Conservation (phyloP, 352 stramenopile species). For the Phytopythium oedochilum region DNA sequence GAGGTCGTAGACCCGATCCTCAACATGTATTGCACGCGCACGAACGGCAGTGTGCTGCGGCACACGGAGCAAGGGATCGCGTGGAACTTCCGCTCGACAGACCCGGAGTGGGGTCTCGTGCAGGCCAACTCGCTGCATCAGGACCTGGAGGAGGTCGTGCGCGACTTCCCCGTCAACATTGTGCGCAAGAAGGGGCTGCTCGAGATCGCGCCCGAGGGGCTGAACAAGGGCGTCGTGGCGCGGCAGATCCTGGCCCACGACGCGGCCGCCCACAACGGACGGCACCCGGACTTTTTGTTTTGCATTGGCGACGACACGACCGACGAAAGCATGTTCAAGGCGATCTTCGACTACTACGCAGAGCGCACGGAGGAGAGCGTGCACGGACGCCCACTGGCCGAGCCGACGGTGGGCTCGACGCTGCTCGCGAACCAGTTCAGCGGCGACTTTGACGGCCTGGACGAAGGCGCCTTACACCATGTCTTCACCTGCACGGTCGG, state of each 20-base stretch:
- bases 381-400: conserved; percentile 26
- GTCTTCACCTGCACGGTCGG: conserved; percentile 91
- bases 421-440: conserved; percentile 8
- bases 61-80: conserved; percentile 93
- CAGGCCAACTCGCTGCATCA: conserved; percentile 92
- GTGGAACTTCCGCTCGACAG: conserved; percentile 97
- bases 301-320: conserved; percentile 96
- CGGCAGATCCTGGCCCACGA: conserved; percentile 93
- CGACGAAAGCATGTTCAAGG: conserved; percentile 98
- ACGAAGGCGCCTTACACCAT: conserved; percentile 67
- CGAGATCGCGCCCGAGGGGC: conserved; percentile 93
- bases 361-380: conserved; percentile 81
- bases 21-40: conserved; percentile 94
- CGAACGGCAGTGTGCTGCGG: conserved; percentile 93
- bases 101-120: conserved; percentile 96
- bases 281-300: conserved; percentile 93
- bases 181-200: conserved; percentile 91
- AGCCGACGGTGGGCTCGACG: conserved; percentile 4
- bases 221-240: conserved; percentile 96
- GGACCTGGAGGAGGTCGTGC: conserved; percentile 78
- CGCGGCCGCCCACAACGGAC: conserved; percentile 49
- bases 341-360: conserved; percentile 90
- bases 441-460: conserved; percentile 11
- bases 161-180: conserved; percentile 68
- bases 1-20: conserved; percentile 91